phyloP scores from a whole-genome alignment of 345 rosid species.

The Brassica nigra region DNA sequence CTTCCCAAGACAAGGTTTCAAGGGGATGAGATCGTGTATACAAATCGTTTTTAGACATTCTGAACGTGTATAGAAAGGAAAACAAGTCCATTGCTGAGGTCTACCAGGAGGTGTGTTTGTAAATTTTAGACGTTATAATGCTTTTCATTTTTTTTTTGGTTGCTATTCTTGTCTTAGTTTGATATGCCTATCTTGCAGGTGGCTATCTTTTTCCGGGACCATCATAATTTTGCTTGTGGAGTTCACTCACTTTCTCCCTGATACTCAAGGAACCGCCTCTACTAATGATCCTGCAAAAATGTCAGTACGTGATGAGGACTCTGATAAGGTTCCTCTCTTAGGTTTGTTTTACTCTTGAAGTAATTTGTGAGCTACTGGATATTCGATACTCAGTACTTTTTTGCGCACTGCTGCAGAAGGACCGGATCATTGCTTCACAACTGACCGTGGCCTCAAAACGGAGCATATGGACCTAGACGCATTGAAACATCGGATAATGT shows the following conservation, averaged over 20 bases:
- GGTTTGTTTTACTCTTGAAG: conserved; percentile 8
- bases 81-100: too few relatives aligned
- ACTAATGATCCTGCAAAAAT: conserved; percentile 55
- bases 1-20: too few relatives aligned
- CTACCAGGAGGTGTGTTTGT: too few relatives aligned
- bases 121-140: too few relatives aligned
- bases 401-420: conserved; percentile 54
- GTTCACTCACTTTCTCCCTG: conserved; percentile 47
- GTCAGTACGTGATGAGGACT: conserved; percentile 55
- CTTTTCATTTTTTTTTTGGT: too few relatives aligned
- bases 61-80: too few relatives aligned
- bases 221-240: conserved; percentile 54
- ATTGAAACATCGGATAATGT: conserved; percentile 46
- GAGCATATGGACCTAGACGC: conserved; percentile 64
- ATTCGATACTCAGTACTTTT: conserved; percentile 34
- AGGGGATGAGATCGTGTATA: too few relatives aligned
- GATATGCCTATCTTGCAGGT: too few relatives aligned
- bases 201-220: too few relatives aligned
- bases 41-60: too few relatives aligned
- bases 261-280: conserved; percentile 63
- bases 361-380: background rate
- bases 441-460: conserved; percentile 55
- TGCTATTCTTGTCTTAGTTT: too few relatives aligned
- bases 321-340: conserved; percentile 51
- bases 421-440: conserved; percentile 55